Evolutionary conservation across 345 rosid species (phyloP).

Genomic region (Moringa oleifera): DNA sequence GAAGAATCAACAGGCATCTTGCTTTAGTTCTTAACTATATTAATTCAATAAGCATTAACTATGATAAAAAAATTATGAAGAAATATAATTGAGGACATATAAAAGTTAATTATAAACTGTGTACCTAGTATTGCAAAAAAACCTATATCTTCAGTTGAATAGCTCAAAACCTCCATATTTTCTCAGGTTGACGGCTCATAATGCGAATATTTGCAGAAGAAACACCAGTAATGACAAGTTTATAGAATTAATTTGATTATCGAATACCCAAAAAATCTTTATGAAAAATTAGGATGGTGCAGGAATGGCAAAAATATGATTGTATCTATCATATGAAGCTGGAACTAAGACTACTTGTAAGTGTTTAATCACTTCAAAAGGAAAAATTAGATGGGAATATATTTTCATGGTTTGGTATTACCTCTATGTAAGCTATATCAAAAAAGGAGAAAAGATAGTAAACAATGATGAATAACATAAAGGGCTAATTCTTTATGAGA

Average conservation of each 20-base stretch:
- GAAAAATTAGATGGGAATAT: too few relatives aligned
- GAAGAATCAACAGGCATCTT: too few relatives aligned
- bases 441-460: slow-evolving; percentile 84
- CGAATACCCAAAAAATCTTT: neutral
- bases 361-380: too few relatives aligned
- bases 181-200: slow-evolving; percentile 90
- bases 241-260: neutral
- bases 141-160: slow-evolving; percentile 60
- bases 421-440: slow-evolving; percentile 97
- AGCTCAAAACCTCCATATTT: slow-evolving; percentile 68
- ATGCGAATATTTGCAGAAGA: slow-evolving; percentile 52
- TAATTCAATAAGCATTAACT: too few relatives aligned
- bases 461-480: slow-evolving; percentile 76
- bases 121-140: slow-evolving; percentile 77
- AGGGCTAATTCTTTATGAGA: slow-evolving; percentile 78
- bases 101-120: neutral
- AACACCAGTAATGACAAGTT: neutral
- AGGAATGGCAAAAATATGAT: neutral
- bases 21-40: too few relatives aligned
- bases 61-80: neutral
- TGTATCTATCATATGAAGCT: too few relatives aligned
- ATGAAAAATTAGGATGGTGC: neutral
- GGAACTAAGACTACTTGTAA: neutral
- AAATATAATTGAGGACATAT: neutral
- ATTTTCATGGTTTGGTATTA: slow-evolving; percentile 6